phyloP scores from a whole-genome alignment of 257 asterid species.

The Solanum peruvianum region DNA sequence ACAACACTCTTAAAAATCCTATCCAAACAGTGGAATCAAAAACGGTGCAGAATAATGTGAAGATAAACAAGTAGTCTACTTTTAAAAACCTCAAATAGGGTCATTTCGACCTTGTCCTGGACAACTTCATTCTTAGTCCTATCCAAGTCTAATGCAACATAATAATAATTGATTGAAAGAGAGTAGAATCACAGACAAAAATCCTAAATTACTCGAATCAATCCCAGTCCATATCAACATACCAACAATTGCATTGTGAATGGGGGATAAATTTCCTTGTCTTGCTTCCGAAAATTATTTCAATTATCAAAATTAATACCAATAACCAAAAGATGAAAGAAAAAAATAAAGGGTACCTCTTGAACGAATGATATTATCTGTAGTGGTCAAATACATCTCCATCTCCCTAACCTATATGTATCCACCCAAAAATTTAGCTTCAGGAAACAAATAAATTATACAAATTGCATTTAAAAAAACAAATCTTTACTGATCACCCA shows the following conservation, averaged over 20 bases:
- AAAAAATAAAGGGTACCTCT: slow-evolving; percentile 41
- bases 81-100: not conserved
- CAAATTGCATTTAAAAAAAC: not conserved
- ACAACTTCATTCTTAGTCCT: not conserved
- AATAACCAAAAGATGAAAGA: not conserved
- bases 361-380: slow-evolving; percentile 59
- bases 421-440: not conserved
- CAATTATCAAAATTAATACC: not conserved
- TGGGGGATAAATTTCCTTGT: not conserved
- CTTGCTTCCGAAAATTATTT: not conserved
- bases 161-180: not conserved
- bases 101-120: not conserved
- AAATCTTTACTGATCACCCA: slow-evolving; percentile 7
- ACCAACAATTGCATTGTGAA: not conserved
- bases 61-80: not conserved
- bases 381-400: slow-evolving; percentile 90
- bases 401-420: slow-evolving; percentile 63
- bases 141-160: not conserved
- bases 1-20: not conserved
- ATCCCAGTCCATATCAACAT: not conserved
- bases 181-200: not conserved
- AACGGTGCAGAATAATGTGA: not conserved
- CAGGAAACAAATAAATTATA: not conserved
- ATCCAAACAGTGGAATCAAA: not conserved
- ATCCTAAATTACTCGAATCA: not conserved